These are phyloP conservation scores for Cucumis hystrix DNA, from an alignment of 306 rosid genomes.

Conservation along the genomic window DNA sequence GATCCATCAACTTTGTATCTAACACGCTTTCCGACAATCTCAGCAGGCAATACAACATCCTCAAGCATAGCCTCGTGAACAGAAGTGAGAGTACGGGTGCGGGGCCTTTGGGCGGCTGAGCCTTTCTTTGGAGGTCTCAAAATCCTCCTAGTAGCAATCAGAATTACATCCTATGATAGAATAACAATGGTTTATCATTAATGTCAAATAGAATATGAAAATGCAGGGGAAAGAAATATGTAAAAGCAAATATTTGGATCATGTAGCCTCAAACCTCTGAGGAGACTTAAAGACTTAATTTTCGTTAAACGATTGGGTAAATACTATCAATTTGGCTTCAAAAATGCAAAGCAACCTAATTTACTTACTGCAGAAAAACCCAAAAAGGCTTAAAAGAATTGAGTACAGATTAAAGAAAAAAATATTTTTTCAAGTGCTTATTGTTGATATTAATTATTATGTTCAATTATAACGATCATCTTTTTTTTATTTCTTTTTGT, in stretches of 20 bases:
- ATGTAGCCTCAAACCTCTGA: background rate
- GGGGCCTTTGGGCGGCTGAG: slow-evolving; percentile 75
- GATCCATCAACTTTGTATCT: slow-evolving; percentile 69
- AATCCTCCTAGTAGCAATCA: slow-evolving; percentile 72
- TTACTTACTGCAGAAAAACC: too few relatives aligned
- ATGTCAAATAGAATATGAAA: background rate
- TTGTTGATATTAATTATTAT: too few relatives aligned
- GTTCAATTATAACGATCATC: background rate
- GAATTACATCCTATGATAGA: slow-evolving; percentile 44
- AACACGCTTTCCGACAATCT: slow-evolving; percentile 78
- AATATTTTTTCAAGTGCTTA: too few relatives aligned
- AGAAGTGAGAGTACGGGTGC: slow-evolving; percentile 73
- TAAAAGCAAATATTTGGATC: background rate
- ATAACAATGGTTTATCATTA: background rate
- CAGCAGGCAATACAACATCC: slow-evolving; percentile 82
- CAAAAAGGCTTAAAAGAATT: too few relatives aligned
- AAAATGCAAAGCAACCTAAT: too few relatives aligned
- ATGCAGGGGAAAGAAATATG: background rate
- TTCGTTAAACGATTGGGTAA: too few relatives aligned
- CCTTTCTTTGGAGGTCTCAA: slow-evolving; percentile 88
- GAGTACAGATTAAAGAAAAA: too few relatives aligned
- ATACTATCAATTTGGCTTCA: too few relatives aligned
- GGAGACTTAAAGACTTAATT: background rate
- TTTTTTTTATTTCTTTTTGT: background rate
- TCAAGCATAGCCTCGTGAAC: slow-evolving; percentile 86